A percentile compares a stretch with the other conserved stretches of the same genome.
phyloP scores from a whole-genome alignment of 1,284 basidiomycete species.

The Rhodotorula sp. region DNA sequence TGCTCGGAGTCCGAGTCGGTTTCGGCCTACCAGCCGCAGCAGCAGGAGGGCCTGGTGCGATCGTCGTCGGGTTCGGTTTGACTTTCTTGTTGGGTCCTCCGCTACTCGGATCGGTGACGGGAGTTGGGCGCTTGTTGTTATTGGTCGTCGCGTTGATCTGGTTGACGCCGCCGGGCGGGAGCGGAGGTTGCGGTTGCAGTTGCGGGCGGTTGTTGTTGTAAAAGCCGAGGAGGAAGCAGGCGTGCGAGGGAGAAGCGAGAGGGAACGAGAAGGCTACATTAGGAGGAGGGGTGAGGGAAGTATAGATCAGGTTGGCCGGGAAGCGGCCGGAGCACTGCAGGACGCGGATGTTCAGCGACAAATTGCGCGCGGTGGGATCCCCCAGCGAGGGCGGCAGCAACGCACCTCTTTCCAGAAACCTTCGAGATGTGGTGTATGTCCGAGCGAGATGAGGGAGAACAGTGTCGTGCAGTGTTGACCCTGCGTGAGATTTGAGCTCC shows the following conservation, averaged over 20 bases:
- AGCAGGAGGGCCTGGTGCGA: constrained; percentile 3
- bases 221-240: constrained; percentile 40
- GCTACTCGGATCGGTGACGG: constrained; percentile 4
- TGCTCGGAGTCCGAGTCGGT: constrained; percentile 3
- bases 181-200: too few species aligned
- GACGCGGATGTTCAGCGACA: not conserved
- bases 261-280: constrained; percentile 26
- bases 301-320: constrained; percentile 35
- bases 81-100: constrained; percentile 17
- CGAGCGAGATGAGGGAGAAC: constrained; percentile 37
- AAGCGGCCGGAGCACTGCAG: constrained; percentile 28
- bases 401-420: constrained; percentile 32
- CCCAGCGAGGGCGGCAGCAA: too few species aligned
- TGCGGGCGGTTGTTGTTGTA: constrained; percentile 26
- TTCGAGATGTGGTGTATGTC: constrained; percentile 37
- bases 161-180: too few species aligned
- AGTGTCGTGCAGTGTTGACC: constrained; percentile 34
- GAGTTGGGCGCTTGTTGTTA: constrained; percentile 16
- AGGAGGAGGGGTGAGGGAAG: constrained; percentile 12
- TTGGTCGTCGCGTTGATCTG: not conserved
- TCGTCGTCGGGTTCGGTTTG: constrained; percentile 18
- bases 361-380: too few species aligned
- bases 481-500: not conserved
- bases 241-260: constrained; percentile 22
- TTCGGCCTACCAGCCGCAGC: constrained; percentile 3